Evolutionary conservation across 768 basidiomycete genomes (phyloP), one percentile per base, ranked within the genome.

Genomic region (Holtermannia corniformis): DNA sequence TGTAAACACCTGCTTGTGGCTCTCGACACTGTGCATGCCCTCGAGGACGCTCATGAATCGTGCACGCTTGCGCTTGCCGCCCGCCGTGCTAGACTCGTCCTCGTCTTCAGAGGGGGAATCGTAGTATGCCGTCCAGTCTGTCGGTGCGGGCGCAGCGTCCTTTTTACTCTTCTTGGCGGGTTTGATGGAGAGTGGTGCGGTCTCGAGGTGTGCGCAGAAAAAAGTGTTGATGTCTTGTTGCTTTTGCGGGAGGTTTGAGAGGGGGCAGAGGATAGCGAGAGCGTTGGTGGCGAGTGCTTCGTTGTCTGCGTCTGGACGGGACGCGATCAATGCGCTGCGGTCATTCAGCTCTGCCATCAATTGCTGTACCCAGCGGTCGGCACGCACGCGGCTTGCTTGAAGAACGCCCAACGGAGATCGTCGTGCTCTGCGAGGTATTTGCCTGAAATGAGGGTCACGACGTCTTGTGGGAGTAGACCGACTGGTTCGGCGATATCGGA

Each of bases 371-470:
- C n/a, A 56, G 41, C 19, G 32, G 14, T 20, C 1, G 24, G 4
- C 4, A 60, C 69, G 67, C 50, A 71, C 70, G 53, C 46, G 13
- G 64, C 50, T 49, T 70, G 68, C 21, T 61, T 56, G 67, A 72
- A 72, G 58, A 72, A 70, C 3, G 62, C 60, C 65, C 68, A 68
- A 22, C 70, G 55, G 1, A 72, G 50, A 59, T 72, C 70, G 55
- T 72, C 70, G 47, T 72, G 65, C 28, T 68, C 68, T 22, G 68
- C 67, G 58, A 68, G 63, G 48, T 64, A 68, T 27, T 67, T 63
- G 40, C 66, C 63, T 1, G 51, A 50, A 2, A 63, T 53, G 4
- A 65, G 44, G 51, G 68, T 57, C 37, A 62, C 50, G 32, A 72
- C 56, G 49, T 75, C 62, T 45, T 47, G 42, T 7, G 72, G 61